Evolutionary conservation across 495 filamentous ascomycete species (phyloP), one percentile per base, ranked within the genome.

Genomic region (Penicillium odoratum): DNA sequence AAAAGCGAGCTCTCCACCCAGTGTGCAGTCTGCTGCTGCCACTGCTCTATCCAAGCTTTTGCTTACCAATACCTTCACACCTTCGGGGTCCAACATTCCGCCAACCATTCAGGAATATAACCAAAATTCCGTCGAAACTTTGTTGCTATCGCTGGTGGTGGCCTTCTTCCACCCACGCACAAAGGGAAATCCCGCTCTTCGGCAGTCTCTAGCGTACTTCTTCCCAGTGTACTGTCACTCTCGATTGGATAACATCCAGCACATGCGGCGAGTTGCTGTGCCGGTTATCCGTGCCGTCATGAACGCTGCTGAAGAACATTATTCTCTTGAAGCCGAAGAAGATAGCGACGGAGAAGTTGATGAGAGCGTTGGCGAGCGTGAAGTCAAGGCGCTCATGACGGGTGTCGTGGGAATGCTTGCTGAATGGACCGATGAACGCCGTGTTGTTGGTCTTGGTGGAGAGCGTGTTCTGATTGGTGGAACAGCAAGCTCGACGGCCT

Each of bases 391-490:
- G 1, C 81, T 86, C 28, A 82, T 94, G 61, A 76, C 74, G 8
- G 82, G 86, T 30, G 88, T 97, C 33, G 83, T 86, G 29, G 88
- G 85, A 3, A 92, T 94, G 73, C 71, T 98, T 2, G 82, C 91
- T 1, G 94, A 98, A 67, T 98, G 94, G 94, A 98, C 94, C 4
- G 94, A 98, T 71, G 91, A 93, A 53, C 81, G 95, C 18, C 89
- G 93, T 65, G 88, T 92, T 53, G 87, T 94, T 51, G 83, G 86
- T 1, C 81, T 90, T 10, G 85, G 82, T 2, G 76, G 83, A 38
- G 78, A 85, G 43, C 75, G 78, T 34, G 65, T 80, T 10, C 63
- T 79, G 13, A 61, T 67, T 4, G 83, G 85, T 9, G 85, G 80
- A 28, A 71, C 85, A 31, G 82, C 81, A 64, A 82, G 79, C 57